A percentile compares a stretch with the other conserved stretches of the same genome.
phyloP scores from a whole-genome alignment of 2,329 filamentous ascomycete species.

The Didymella sp. region DNA sequence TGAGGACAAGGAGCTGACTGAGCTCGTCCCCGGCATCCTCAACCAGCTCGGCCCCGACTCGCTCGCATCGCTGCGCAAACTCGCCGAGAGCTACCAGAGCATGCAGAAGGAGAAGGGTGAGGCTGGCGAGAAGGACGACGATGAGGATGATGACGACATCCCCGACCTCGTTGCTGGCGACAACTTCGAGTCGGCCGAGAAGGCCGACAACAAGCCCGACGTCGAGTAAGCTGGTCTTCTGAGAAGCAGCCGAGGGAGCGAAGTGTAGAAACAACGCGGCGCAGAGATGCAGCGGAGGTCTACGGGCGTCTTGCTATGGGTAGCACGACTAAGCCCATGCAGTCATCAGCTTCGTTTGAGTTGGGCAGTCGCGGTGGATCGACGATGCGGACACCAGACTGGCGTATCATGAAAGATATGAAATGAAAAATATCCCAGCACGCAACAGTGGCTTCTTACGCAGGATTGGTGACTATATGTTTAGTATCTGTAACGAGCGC shows the following conservation, averaged over 20 bases:
- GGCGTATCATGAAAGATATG: slow-evolving; percentile 46
- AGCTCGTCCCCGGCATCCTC: slow-evolving; percentile 98
- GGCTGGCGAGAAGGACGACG: slow-evolving; percentile 70
- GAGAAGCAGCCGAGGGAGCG: slow-evolving; percentile 19
- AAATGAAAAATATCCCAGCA: slow-evolving; percentile 48
- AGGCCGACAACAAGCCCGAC: slow-evolving; percentile 63
- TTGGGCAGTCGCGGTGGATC: slow-evolving; percentile 40
- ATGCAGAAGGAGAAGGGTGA: slow-evolving; percentile 92
- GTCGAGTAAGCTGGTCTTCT: slow-evolving; percentile 71
- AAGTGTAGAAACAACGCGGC: slow-evolving; percentile 29
- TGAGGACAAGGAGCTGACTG: slow-evolving; percentile 99
- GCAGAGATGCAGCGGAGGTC: slow-evolving; percentile 29
- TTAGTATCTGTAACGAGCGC: background rate
- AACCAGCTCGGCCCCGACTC: slow-evolving; percentile 99
- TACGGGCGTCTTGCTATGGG: slow-evolving; percentile 16
- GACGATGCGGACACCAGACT: slow-evolving; percentile 39
- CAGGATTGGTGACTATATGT: background rate
- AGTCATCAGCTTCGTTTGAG: slow-evolving; percentile 27
- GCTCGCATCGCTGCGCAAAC: slow-evolving; percentile 94
- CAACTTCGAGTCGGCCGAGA: slow-evolving; percentile 81
- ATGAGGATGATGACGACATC: slow-evolving; percentile 80
- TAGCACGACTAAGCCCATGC: slow-evolving; percentile 23
- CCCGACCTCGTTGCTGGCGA: slow-evolving; percentile 95
- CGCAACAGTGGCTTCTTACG: slow-evolving; percentile 11
- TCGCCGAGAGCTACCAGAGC: slow-evolving; percentile 99